Conservation (phyloP, 1,139 yeast species). For the Geotrichum candidum region DNA sequence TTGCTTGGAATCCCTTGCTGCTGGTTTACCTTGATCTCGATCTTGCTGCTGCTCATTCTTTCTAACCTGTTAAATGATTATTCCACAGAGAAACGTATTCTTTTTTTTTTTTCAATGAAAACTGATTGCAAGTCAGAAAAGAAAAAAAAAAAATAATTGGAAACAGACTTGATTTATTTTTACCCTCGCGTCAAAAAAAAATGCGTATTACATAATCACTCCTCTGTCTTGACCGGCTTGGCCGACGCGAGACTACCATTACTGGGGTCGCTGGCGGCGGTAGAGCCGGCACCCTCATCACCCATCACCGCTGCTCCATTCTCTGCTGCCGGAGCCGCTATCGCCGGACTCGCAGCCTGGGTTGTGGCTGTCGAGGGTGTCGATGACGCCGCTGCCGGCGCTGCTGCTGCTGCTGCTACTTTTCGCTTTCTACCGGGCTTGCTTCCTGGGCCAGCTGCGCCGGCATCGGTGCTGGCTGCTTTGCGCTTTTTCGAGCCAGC, state of each 20-base stretch:
- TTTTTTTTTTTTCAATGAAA: not conserved
- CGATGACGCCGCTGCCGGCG: not conserved
- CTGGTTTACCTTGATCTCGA: not conserved
- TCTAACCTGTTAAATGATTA: no score
- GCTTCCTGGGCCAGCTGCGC: not conserved
- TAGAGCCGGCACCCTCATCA: not conserved
- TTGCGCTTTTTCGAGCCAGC: slow-evolving; percentile 6
- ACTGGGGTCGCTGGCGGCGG: not conserved
- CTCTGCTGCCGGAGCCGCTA: not conserved
- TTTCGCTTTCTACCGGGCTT: slow-evolving; percentile 7
- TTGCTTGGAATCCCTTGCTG: not conserved
- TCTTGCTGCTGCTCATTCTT: not conserved
- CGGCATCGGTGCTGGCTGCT: not conserved
- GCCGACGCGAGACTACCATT: not conserved
- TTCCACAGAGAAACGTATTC: no score
- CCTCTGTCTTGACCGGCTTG: not conserved
- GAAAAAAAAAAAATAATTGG: not conserved
- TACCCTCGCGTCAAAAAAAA: not conserved
- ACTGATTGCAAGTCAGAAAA: no score
- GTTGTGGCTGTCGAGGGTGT: not conserved
- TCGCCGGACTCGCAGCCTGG: no score
- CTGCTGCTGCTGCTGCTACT: not conserved
- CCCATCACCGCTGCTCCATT: not conserved
- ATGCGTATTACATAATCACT: not conserved
- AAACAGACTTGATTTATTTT: no score